Conservation (phyloP, 1,284 basidiomycete genomes). For the Cutaneotrichosporon sp. region DNA sequence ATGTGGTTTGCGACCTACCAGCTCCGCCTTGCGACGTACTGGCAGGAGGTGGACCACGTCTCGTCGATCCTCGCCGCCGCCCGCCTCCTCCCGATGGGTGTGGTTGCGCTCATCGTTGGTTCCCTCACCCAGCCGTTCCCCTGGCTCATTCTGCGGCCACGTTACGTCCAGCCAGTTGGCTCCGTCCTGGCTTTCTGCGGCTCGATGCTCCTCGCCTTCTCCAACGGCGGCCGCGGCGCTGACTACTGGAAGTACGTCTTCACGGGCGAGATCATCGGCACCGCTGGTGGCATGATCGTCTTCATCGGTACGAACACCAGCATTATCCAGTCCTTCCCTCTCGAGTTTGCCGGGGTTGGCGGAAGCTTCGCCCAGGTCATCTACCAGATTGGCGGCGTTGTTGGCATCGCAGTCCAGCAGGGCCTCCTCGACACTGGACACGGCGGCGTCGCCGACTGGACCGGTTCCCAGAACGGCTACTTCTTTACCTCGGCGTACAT, state of each 20-base stretch:
- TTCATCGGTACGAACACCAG: slow-evolving; percentile 49
- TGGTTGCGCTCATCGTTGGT: slow-evolving; percentile 46
- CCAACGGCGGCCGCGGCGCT: slow-evolving; percentile 38
- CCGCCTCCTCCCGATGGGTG: slow-evolving; percentile 49
- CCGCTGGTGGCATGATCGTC: slow-evolving; percentile 44
- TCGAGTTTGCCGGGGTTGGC: slow-evolving; percentile 44
- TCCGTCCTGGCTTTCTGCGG: slow-evolving; percentile 41
- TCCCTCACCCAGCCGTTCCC: slow-evolving; percentile 38
- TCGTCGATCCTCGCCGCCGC: slow-evolving; percentile 47
- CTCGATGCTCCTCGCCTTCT: slow-evolving; percentile 46
- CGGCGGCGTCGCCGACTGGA: slow-evolving; percentile 42
- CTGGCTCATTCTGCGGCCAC: slow-evolving; percentile 42
- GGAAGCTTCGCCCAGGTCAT: slow-evolving; percentile 47
- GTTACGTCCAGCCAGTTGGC: slow-evolving; percentile 41
- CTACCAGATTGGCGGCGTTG: slow-evolving; percentile 50
- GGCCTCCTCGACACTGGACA: slow-evolving; percentile 40
- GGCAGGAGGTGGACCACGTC: slow-evolving; percentile 42
- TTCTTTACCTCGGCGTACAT: slow-evolving; percentile 44
- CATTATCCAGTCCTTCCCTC: slow-evolving; percentile 44
- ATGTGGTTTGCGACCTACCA: slow-evolving; percentile 43
- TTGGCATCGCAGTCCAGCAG: slow-evolving; percentile 48
- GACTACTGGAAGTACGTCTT: slow-evolving; percentile 51
- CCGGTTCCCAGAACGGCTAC: slow-evolving; percentile 41
- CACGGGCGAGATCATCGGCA: slow-evolving; percentile 45
- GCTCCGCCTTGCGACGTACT: slow-evolving; percentile 50